phyloP scores from a whole-genome alignment of 2,329 filamentous ascomycete genomes.

The Penicillium sp. region DNA sequence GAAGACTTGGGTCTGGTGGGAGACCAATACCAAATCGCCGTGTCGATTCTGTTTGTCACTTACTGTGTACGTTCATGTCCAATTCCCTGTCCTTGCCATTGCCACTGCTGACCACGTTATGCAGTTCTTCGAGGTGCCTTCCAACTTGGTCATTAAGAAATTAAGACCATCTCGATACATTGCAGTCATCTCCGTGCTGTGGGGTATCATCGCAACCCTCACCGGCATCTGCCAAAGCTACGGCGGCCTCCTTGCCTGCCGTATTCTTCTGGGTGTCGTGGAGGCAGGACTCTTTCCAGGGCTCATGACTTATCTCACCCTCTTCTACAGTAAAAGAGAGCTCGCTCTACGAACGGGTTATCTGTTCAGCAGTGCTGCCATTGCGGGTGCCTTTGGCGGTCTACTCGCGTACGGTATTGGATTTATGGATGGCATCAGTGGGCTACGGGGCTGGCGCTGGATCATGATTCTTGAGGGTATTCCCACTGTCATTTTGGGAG shows the following conservation, averaged over 20 bases:
- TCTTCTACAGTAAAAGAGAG: conserved; percentile 78
- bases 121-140: conserved; percentile 66
- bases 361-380: conserved; percentile 68
- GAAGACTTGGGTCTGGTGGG: conserved; percentile 64
- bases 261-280: conserved; percentile 70
- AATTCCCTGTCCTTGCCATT: neutral
- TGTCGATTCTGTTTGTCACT: conserved; percentile 72
- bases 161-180: conserved; percentile 67
- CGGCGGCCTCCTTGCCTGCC: conserved; percentile 69
- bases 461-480: conserved; percentile 68
- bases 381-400: conserved; percentile 75
- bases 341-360: conserved; percentile 75
- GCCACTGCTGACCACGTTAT: conserved; percentile 16
- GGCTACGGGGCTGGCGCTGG: conserved; percentile 73
- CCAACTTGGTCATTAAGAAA: conserved; percentile 68
- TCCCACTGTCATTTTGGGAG: conserved; percentile 61
- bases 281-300: conserved; percentile 76
- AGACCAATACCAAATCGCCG: conserved; percentile 72
- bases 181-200: conserved; percentile 64
- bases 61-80: conserved; percentile 54
- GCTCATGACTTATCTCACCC: conserved; percentile 70
- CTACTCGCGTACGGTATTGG: conserved; percentile 76
- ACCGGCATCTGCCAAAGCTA: conserved; percentile 72
- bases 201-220: conserved; percentile 54
- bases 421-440: conserved; percentile 70